phyloP scores from a whole-genome alignment of 192 early-diverging fungal genomes.

The Rhizoclosmatium sp. region DNA sequence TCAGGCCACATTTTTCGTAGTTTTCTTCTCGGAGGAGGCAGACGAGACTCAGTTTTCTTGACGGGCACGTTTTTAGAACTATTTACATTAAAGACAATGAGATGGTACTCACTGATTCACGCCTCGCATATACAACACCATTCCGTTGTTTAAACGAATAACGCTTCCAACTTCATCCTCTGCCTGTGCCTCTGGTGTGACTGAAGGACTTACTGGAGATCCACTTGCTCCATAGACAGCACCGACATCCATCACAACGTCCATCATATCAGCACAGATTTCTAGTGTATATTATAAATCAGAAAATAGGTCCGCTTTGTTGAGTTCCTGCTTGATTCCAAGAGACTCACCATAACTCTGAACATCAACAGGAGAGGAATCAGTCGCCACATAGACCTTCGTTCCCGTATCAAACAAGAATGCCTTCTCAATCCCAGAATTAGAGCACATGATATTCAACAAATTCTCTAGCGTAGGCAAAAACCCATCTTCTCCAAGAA shows the following conservation, averaged over 20 bases:
- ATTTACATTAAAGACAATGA: neutral
- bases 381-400: conserved; percentile 95
- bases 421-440: conserved; percentile 95
- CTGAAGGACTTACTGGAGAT: neutral
- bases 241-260: conserved; percentile 85
- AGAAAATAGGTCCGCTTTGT: too few relatives aligned
- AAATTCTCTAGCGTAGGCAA: conserved; percentile 84
- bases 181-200: conserved; percentile 25
- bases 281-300: conserved; percentile 19
- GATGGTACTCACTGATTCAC: conserved; percentile 71
- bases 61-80: neutral
- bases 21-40: conserved; percentile 82
- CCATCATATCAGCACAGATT: conserved; percentile 95
- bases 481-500: conserved; percentile 71
- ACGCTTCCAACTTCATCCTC: conserved; percentile 55
- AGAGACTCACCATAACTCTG: conserved; percentile 71
- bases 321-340: too few relatives aligned
- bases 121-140: conserved; percentile 78
- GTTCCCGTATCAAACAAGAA: conserved; percentile 90
- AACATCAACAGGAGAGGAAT: conserved; percentile 80
- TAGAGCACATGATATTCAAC: conserved; percentile 93
- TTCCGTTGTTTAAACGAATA: conserved; percentile 78
- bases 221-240: conserved; percentile 67
- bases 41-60: conserved; percentile 75
- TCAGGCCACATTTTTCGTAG: conserved; percentile 82